Base-by-base conservation (phyloP, 495 filamentous ascomycete species). In the Neurospora sp. region DNA sequence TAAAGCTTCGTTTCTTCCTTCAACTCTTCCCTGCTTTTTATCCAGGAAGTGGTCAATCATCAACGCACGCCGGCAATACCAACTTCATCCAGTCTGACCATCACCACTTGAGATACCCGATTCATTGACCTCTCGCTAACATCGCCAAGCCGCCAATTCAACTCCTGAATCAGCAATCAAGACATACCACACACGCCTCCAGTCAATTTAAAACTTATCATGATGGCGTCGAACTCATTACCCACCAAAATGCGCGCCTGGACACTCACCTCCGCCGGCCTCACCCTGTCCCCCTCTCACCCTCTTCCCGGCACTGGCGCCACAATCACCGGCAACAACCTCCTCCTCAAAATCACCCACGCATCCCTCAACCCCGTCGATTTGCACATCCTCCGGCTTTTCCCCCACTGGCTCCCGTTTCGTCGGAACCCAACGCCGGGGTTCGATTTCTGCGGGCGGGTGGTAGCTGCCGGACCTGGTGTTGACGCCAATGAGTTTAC, bases 291-390 rank as follows among this genome's bases (percentile, higher is more conserved):
- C 53, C 53, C 53, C 3, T 65, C 53, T 18, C 53, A 61, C 0
- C 53, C 27, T 3, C 14, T 61, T 16, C 53, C 53, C 22, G 22
- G 20, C 12, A 2, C 2, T 1, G 7, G 14, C 20, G n/a, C 35
- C 6, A 71, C 8, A 8, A 68, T 8, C 69, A 71, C 72, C 0
- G 75, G 70, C 59, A 53, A 37, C 69, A 71, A 76, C 72, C 47
- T 86, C 68, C 80, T 85, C 18, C 70, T 86, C 73, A 77, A 76
- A 47, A 71, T 85, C 68, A 76, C 77, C 70, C 77, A 85, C 73
- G 79, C 80, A 8, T 73, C 83, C 9, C 78, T 86, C 59, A 84
- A 83, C 75, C 83, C 85, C 22, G 83, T 78, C 53, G 81, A 78
- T 37, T 74, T 83, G 8, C 75, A 81, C 42, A 38, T 82, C 71